These are phyloP conservation scores for Suillus subaureus DNA, from an alignment of 768 basidiomycete species.

Conservation along the genomic window DNA sequence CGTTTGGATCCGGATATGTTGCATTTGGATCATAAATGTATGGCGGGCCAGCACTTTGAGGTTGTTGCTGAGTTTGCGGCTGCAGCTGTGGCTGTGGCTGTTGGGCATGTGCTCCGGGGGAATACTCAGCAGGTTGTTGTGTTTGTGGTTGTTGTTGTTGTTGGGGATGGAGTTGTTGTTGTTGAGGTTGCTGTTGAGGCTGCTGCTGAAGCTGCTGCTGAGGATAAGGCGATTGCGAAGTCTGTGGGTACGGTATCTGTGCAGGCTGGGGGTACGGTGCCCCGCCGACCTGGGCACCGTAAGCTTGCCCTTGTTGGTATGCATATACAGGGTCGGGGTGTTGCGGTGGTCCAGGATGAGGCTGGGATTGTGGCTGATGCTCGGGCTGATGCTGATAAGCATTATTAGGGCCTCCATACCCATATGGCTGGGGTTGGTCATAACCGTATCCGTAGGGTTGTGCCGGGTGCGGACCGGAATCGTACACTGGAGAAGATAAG, in stretches of 20 bases:
- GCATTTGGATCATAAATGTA: slow-evolving; percentile 62
- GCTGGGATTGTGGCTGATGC: slow-evolving; percentile 29
- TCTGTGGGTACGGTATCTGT: slow-evolving; percentile 28
- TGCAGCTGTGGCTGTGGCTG: slow-evolving; percentile 17
- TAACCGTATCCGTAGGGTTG: slow-evolving; percentile 32
- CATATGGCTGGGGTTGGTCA: slow-evolving; percentile 45
- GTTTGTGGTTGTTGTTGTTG: slow-evolving; percentile 39
- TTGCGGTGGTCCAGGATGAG: slow-evolving; percentile 24
- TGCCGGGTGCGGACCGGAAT: slow-evolving; percentile 35
- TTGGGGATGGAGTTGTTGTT: slow-evolving; percentile 41
- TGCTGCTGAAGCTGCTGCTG: slow-evolving; percentile 41
- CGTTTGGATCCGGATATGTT: slow-evolving; percentile 77
- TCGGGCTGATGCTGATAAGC: slow-evolving; percentile 45
- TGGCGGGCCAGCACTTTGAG: slow-evolving; percentile 41
- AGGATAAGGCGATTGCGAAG: slow-evolving; percentile 33
- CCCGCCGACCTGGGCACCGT: slow-evolving; percentile 15
- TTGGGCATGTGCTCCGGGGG: slow-evolving; percentile 16
- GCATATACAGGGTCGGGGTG: slow-evolving; percentile 30
- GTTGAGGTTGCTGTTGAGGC: slow-evolving; percentile 34
- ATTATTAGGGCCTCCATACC: slow-evolving; percentile 40
- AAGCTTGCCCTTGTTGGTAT: slow-evolving; percentile 29
- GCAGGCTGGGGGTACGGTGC: slow-evolving; percentile 7
- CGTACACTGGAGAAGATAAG: slow-evolving; percentile 49
- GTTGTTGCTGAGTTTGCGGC: slow-evolving; percentile 30
- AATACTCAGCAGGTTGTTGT: slow-evolving; percentile 19